Percentiles rank a stretch among this genome's conserved stretches.
phyloP scores from a whole-genome alignment of 2,329 filamentous ascomycete species.

The Monosporascus sp. region DNA sequence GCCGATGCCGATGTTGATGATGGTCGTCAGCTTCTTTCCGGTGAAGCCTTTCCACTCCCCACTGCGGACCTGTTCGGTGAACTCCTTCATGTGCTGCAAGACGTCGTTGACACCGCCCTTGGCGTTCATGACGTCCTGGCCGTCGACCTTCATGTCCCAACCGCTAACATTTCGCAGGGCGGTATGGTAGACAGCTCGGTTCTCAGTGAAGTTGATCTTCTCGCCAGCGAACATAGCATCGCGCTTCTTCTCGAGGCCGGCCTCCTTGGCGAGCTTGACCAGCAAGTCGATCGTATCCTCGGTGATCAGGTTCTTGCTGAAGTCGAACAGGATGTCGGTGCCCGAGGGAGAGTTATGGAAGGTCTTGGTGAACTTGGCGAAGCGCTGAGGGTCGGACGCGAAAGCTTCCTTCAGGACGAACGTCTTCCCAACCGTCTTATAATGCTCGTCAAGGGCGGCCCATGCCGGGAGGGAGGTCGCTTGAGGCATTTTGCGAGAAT shows the following conservation, averaged over 20 bases:
- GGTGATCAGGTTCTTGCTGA: slow-evolving; percentile 97
- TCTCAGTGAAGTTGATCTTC: slow-evolving; percentile 99
- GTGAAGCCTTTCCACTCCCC: slow-evolving; percentile 97
- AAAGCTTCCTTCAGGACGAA: slow-evolving; percentile 94
- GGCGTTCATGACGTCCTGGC: slow-evolving; percentile 85
- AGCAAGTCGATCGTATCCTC: slow-evolving; percentile 87
- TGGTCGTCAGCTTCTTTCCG: slow-evolving; percentile 93
- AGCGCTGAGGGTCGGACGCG: slow-evolving; percentile 79
- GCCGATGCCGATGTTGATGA: slow-evolving; percentile 96
- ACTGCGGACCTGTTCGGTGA: slow-evolving; percentile 88
- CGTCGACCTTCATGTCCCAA: slow-evolving; percentile 78
- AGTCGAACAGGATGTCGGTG: slow-evolving; percentile 92
- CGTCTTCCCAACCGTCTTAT: slow-evolving; percentile 77
- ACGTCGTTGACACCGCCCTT: slow-evolving; percentile 86
- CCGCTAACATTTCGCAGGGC: slow-evolving; percentile 87
- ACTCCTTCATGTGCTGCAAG: slow-evolving; percentile 96
- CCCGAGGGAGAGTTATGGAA: slow-evolving; percentile 75
- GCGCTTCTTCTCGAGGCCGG: slow-evolving; percentile 84
- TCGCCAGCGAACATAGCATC: slow-evolving; percentile 97
- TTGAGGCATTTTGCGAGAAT: slow-evolving; percentile 61
- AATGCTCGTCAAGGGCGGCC: slow-evolving; percentile 86
- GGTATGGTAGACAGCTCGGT: slow-evolving; percentile 91
- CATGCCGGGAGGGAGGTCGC: slow-evolving; percentile 82
- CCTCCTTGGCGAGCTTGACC: slow-evolving; percentile 85
- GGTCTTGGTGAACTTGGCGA: slow-evolving; percentile 82